Conservation (phyloP, 768 basidiomycete species). For the Butyriboletus loyo region DNA sequence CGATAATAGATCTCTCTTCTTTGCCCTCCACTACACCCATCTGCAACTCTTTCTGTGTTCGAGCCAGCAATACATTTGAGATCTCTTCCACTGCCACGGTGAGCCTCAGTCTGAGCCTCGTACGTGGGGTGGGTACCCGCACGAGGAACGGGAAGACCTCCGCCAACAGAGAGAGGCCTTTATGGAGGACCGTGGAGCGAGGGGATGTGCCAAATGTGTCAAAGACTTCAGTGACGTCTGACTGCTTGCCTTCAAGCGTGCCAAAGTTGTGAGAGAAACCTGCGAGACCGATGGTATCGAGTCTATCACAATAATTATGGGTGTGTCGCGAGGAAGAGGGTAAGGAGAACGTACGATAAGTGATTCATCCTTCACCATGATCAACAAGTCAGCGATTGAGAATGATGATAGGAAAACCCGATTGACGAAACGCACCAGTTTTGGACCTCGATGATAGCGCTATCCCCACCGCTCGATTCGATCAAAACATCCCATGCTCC, state of each 20-base stretch:
- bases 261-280: conserved; percentile 44
- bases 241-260: conserved; percentile 45
- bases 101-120: conserved; percentile 30
- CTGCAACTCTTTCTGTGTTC: conserved; percentile 33
- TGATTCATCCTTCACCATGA: background rate
- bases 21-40: conserved; percentile 13
- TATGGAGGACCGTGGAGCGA: conserved; percentile 21
- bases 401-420: background rate
- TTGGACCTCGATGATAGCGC: conserved; percentile 36
- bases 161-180: conserved; percentile 35
- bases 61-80: conserved; percentile 37
- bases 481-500: conserved; percentile 26
- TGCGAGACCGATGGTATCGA: background rate
- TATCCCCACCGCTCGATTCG: conserved; percentile 8
- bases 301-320: background rate
- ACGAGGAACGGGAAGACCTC: conserved; percentile 36
- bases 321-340: too few relatives aligned
- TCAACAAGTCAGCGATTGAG: background rate
- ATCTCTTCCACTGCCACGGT: conserved; percentile 36
- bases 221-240: conserved; percentile 41
- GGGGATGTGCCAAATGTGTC: conserved; percentile 31
- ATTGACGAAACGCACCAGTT: conserved; percentile 20
- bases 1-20: conserved; percentile 27
- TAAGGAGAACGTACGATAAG: background rate
- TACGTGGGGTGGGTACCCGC: conserved; percentile 35